Evolutionary conservation across 371 early-diverging fungal genomes (phyloP).

Genomic region (Apophysomyces elegans): DNA sequence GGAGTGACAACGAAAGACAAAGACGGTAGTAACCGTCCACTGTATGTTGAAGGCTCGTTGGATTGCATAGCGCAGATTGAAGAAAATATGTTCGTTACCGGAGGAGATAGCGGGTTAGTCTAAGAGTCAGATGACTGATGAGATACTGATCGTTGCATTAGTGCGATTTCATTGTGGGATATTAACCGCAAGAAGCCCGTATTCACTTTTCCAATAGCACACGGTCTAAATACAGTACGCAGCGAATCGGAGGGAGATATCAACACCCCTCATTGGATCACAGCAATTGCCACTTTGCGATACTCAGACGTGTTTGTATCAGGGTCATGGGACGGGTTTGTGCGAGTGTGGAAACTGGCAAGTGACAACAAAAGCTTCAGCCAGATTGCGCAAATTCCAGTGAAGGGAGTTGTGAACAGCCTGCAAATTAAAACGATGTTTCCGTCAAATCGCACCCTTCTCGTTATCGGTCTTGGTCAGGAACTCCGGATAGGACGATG

Average conservation of each 20-base stretch:
- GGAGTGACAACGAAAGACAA: constrained; percentile 65
- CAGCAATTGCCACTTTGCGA: constrained; percentile 78
- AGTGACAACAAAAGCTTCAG: constrained; percentile 70
- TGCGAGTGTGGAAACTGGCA: constrained; percentile 87
- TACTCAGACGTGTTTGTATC: constrained; percentile 90
- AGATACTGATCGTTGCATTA: constrained; percentile 8
- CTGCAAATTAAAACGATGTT: constrained; percentile 55
- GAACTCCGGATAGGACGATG: constrained; percentile 94
- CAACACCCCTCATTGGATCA: constrained; percentile 80
- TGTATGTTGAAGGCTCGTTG: constrained; percentile 73
- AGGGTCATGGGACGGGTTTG: constrained; percentile 89
- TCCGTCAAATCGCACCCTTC: constrained; percentile 53
- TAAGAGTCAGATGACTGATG: not conserved
- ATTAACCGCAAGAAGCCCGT: constrained; percentile 89
- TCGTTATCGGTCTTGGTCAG: constrained; percentile 85
- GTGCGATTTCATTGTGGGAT: constrained; percentile 88
- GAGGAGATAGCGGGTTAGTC: constrained; percentile 84
- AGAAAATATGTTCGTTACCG: constrained; percentile 89
- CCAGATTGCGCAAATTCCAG: constrained; percentile 60
- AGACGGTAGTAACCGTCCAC: constrained; percentile 23
- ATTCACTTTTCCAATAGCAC: constrained; percentile 74
- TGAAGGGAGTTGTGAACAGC: constrained; percentile 60
- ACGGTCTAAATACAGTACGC: constrained; percentile 66
- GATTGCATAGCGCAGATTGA: constrained; percentile 91
- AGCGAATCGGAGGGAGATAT: constrained; percentile 47